These are phyloP conservation scores for Candida argentea DNA, from an alignment of 805 yeast genomes.

Conservation along the genomic window DNA sequence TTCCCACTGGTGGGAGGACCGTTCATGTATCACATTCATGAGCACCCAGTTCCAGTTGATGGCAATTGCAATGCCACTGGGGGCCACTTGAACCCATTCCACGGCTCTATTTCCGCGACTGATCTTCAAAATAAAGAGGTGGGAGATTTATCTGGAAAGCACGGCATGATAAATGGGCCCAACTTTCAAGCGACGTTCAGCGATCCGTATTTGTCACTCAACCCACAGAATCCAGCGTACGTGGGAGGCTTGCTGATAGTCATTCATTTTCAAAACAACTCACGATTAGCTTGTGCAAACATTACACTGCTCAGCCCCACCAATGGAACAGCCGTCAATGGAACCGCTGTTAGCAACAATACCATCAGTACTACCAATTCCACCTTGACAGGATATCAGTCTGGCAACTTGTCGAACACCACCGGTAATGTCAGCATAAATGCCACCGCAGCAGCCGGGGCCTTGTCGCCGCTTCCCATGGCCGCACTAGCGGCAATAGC, in stretches of 20 bases:
- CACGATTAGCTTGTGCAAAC: conserved; percentile 31
- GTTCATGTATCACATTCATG: conserved; percentile 31
- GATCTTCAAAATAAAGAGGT: conserved; percentile 16
- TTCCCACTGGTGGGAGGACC: conserved; percentile 30
- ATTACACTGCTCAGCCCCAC: conserved; percentile 9
- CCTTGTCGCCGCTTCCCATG: too few species aligned
- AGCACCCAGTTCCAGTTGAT: conserved; percentile 24
- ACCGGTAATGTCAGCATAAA: conserved; percentile 5
- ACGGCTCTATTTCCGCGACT: conserved; percentile 18
- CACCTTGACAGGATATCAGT: too few species aligned
- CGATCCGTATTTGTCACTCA: conserved; percentile 16
- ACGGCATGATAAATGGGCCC: conserved; percentile 24
- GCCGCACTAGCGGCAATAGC: too few species aligned
- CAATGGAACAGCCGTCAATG: conserved; percentile 2
- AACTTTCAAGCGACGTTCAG: conserved; percentile 12
- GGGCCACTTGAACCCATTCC: conserved; percentile 29
- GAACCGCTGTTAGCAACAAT: conserved; percentile 1
- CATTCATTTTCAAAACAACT: conserved; percentile 21
- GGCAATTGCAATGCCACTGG: conserved; percentile 24
- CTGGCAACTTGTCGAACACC: conserved; percentile 3
- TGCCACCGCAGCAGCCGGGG: conserved; percentile 7
- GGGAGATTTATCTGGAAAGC: conserved; percentile 32
- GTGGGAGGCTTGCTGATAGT: conserved; percentile 27
- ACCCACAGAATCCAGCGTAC: conserved; percentile 10
- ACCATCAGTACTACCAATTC: conserved; percentile 3